These are phyloP conservation scores for Dichotomopilus funicola DNA, from an alignment of 2,329 filamentous ascomycete species.

Conservation along the genomic window DNA sequence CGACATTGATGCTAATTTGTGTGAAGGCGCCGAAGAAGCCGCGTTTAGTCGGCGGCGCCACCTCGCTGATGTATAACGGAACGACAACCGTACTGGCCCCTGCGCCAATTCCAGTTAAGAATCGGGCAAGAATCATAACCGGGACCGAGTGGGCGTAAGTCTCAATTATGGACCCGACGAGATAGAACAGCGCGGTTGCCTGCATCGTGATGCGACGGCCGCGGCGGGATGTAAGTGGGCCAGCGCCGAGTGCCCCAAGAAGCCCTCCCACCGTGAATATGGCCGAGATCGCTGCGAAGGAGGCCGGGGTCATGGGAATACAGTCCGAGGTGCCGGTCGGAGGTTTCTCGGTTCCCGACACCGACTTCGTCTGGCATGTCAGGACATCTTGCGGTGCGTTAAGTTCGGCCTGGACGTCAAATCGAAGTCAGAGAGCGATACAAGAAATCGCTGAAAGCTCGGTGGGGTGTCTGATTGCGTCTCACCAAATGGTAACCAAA, in stretches of 20 bases:
- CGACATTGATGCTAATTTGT: conserved; percentile 88
- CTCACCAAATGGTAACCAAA: conserved; percentile 89
- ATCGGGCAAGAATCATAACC: conserved; percentile 64
- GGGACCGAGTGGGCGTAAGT: conserved; percentile 62
- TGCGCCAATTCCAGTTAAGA: conserved; percentile 76
- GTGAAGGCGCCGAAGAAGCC: conserved; percentile 82
- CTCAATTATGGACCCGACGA: conserved; percentile 69
- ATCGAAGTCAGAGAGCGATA: conserved; percentile 12
- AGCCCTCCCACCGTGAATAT: conserved; percentile 89
- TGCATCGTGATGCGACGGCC: conserved; percentile 74
- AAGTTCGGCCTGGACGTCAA: conserved; percentile 65
- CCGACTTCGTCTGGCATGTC: conserved; percentile 62
- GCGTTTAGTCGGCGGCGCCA: conserved; percentile 66
- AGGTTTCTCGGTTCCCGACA: conserved; percentile 25
- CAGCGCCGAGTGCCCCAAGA: conserved; percentile 71
- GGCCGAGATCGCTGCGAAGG: conserved; percentile 82
- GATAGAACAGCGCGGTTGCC: conserved; percentile 68
- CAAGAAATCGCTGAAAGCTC: neutral
- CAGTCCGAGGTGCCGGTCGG: conserved; percentile 57
- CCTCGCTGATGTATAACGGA: conserved; percentile 89
- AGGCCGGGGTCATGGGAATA: conserved; percentile 75
- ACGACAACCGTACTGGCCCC: conserved; percentile 89
- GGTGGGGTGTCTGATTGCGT: conserved; percentile 26
- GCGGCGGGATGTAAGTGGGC: conserved; percentile 68
- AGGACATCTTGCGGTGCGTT: conserved; percentile 94